Evolutionary conservation across 2,329 filamentous ascomycete genomes (phyloP).

Genomic region (Aspergillus sp.): DNA sequence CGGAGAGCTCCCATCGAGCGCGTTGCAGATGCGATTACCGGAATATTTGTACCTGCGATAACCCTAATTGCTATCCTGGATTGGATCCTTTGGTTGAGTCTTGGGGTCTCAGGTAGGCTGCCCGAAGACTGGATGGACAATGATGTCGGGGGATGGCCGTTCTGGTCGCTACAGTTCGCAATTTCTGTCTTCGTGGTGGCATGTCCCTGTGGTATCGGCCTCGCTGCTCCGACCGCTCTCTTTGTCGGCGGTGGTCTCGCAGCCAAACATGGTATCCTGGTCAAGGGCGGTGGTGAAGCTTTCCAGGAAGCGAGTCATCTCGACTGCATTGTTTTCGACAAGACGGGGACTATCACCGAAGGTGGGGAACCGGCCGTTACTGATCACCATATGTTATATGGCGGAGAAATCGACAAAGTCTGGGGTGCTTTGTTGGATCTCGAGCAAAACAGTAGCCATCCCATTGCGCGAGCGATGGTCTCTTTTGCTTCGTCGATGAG

Average conservation of each 20-base stretch:
- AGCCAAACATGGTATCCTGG: slow-evolving; percentile 71
- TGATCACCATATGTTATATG: slow-evolving; percentile 40
- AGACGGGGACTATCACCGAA: slow-evolving; percentile 75
- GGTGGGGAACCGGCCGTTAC: slow-evolving; percentile 52
- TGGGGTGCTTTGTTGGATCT: slow-evolving; percentile 44
- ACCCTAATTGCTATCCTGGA: slow-evolving; percentile 43
- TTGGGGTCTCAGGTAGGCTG: slow-evolving; percentile 39
- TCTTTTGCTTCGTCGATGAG: slow-evolving; percentile 38
- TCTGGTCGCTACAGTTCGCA: slow-evolving; percentile 56
- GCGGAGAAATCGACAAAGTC: slow-evolving; percentile 29
- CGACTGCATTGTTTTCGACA: slow-evolving; percentile 78
- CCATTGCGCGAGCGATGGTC: slow-evolving; percentile 51
- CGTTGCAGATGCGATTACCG: slow-evolving; percentile 42
- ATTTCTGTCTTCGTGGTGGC: slow-evolving; percentile 84
- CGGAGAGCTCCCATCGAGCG: slow-evolving; percentile 44
- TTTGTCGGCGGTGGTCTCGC: slow-evolving; percentile 77
- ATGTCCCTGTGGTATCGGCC: slow-evolving; percentile 74
- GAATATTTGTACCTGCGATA: slow-evolving; percentile 45
- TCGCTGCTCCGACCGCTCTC: slow-evolving; percentile 80
- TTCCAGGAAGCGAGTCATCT: slow-evolving; percentile 77
- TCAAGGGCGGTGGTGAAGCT: slow-evolving; percentile 76
- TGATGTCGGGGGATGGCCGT: slow-evolving; percentile 45
- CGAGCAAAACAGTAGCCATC: slow-evolving; percentile 55
- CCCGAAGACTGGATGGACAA: slow-evolving; percentile 46
- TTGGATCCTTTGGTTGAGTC: slow-evolving; percentile 42